Evolutionary conservation across 352 stramenopile species (phyloP), one percentile per base, ranked within the genome.

Genomic region (Phytophthora cactorum): DNA sequence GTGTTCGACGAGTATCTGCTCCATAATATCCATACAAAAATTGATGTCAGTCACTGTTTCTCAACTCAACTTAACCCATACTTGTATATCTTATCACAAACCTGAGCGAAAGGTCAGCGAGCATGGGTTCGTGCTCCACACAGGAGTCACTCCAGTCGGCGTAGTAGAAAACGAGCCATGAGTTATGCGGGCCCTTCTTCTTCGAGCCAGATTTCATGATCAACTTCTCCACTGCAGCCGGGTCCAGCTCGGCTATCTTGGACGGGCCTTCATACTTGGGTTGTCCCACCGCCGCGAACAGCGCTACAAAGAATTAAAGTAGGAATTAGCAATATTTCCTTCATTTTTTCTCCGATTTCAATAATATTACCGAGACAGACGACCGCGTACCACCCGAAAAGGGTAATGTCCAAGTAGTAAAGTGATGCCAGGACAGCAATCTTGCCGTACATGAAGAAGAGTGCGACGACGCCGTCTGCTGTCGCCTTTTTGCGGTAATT

Each of bases 401-500:
- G 44, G 36, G 66, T 77, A 10, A 69, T 70, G 66, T 93, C 81
- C 34, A 93, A 68, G 59, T 92, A 88, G 68, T 89, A 93, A 49
- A 86, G 77, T 52, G 74, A 74, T 1, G 80, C 83, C 10, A 86
- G 58, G n/a, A 92, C 63, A 31, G 72, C 82, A 25, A 81, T 55
- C 52, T 93, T 93, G 70, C 71, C 72, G 63, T 91, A 91, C 63
- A 89, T 70, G 65, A 91, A 89, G 53, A 90, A 75, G 54, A 89
- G 75, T n/a, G 83, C 65, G 38, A 92, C 49, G 57, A 88, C 74
- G 28, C 81, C 85, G 29, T 93, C 85, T 12, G 74, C 56, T 32
- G 85, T 92, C 52, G 85, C 78, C 60, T 90, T 89, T 74, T 92
- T 93, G 63, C 82, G 85, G 66, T 88, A 91, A 68, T 92, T 93